Evolutionary conservation across 2,329 filamentous ascomycete species (phyloP), one percentile per base, ranked within the genome.

Genomic region (Neonectria magnoliae): DNA sequence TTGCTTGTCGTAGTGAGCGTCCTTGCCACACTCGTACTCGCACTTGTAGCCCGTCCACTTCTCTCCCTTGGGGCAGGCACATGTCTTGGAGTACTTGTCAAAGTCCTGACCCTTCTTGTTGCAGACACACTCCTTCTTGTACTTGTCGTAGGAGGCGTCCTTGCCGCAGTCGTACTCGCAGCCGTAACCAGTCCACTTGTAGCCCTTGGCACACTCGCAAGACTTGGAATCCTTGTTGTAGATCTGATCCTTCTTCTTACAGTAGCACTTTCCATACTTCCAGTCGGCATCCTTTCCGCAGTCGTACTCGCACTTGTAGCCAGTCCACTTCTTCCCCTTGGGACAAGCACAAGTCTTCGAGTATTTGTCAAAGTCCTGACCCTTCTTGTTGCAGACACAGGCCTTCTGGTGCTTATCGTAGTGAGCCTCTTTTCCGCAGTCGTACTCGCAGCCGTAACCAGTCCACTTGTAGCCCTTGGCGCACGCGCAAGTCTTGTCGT

Each of bases 391-490:
- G 29, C 56, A 58, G 20, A 58, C 44, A 9, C 56, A 58, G 25
- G 33, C 29, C 29, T 33, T 36, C 51, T 54, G 33, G 10, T 14
- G n/a, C 16, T 31, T 50, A 2, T 47, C 16, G 44, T 56, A 64
- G 18, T 3, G 5, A 13, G 61, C 61, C 20, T 64, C 61, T 29
- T 59, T 54, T 13, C 55, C 55, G 20, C 61, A 64, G 48, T 59
- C 42, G 20, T 31, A 42, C 33, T 48, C 22, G 2, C 56, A 51
- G 20, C 33, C 51, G 56, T 56, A 64, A 3, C 14, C 36, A 14
- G 29, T 47, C 63, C 63, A 65, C 4, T n/a, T 51, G 44, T 50
- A 29, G 2, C 57, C 51, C 14, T n/a, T 27, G 16, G 62, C 25
- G 57, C 62, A 64, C 13, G 20, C 11, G 38, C 62, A 64, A 1